These are phyloP conservation scores for Sodiomyces alkalinus DNA, from an alignment of 2,329 filamentous ascomycete species.

Conservation along the genomic window DNA sequence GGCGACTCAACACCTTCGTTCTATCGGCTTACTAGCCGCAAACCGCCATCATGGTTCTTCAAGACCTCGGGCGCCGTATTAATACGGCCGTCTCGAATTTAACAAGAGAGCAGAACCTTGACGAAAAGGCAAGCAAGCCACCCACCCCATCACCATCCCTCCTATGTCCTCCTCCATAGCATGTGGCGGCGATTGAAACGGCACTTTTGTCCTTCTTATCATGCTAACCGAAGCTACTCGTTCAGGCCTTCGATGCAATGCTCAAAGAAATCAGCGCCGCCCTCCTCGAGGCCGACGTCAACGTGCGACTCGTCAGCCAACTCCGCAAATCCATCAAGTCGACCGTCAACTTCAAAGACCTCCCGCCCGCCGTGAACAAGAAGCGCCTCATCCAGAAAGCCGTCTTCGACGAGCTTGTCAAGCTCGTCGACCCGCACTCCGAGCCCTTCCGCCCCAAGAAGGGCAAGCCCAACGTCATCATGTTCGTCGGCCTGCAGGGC, in stretches of 20 bases:
- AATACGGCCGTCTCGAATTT: conserved; percentile 91
- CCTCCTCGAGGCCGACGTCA: conserved; percentile 92
- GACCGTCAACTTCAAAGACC: conserved; percentile 87
- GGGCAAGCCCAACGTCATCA: conserved; percentile 90
- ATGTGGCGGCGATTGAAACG: background rate
- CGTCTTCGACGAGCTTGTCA: conserved; percentile 92
- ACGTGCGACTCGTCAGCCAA: conserved; percentile 80
- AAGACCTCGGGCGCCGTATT: conserved; percentile 96
- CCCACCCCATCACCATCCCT: conserved; percentile 1
- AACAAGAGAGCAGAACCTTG: conserved; percentile 80
- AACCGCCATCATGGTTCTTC: conserved; percentile 66
- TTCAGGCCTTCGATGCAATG: conserved; percentile 88
- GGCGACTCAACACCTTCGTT: conserved; percentile 1
- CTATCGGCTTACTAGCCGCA: conserved; percentile 9
- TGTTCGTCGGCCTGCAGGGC: conserved; percentile 97
- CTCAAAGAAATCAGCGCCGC: conserved; percentile 96
- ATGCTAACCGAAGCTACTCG: conserved; percentile 1
- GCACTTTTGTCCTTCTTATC: too few species aligned
- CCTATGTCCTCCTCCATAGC: background rate
- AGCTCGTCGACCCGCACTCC: conserved; percentile 87
- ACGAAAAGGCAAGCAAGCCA: conserved; percentile 57
- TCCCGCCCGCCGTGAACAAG: conserved; percentile 88
- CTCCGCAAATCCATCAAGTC: conserved; percentile 86
- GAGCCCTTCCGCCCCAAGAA: conserved; percentile 96
- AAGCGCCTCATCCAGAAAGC: conserved; percentile 96